Evolutionary conservation across 177 flowering plant species (phyloP), one percentile per base, ranked within the genome.

Genomic region (Telopea speciosissima): DNA sequence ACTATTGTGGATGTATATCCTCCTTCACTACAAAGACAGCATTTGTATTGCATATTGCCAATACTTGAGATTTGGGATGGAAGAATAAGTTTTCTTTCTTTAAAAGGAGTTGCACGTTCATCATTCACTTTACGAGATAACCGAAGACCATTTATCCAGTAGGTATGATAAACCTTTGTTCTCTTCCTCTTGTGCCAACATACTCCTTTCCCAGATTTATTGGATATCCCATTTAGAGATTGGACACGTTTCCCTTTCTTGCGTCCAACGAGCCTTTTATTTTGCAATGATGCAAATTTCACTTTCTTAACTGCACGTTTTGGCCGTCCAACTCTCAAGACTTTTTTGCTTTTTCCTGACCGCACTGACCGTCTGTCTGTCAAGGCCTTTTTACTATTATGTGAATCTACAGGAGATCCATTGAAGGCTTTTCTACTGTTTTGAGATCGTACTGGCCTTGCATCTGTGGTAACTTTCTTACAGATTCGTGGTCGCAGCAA

Each of bases 111-210:
- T 40, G 78, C 85, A 33, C 89, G 76, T 65, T 83, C 89, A 81
- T 93, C 98, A 74, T 85, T 71, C 75, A 85, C 82, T 75, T 78
- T 91, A 78, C 83, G 83, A 67, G 92, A 84, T 45, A 89, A 70
- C 40, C 28, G 75, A 31, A 95, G 85, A 63, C 99, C 99, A 78
- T 91, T 88, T 36, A 85, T 80, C 99, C 99, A 95, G 83, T 84
- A 95, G 73, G 86, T 72, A 73, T 77, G 78, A 68, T 67, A 72
- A 68, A 79, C 75, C 16, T 28, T 61, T 25, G 92, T 83, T 79
- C 96, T 86, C 76, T 78, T 85, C 76, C 80, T 85, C 83, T 71
- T 78, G 19, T 68, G 76, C 77, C 79, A 76, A 69, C 78, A 74
- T 23, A 76, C 62, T 22, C 19, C 70, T 72, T 78, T 76, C 75